Conservation (phyloP, 2,329 filamentous ascomycete species). For the Ceratocystis colombiana region DNA sequence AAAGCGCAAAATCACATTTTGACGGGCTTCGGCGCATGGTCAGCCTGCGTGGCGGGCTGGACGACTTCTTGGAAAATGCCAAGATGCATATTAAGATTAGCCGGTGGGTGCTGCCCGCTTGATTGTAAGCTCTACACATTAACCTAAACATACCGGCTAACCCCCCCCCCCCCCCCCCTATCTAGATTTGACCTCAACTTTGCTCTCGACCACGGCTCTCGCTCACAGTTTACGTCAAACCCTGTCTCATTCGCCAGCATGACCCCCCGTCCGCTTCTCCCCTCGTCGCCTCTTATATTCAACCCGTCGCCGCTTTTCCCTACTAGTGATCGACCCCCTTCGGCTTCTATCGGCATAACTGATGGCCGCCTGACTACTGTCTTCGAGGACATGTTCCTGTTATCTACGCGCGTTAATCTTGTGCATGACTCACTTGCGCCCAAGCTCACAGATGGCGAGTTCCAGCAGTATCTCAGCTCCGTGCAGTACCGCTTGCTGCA, state of each 20-base stretch:
- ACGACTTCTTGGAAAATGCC: conserved; percentile 23
- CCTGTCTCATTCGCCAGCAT: conserved; percentile 23
- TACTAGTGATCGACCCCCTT: conserved; percentile 8
- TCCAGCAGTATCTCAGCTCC: conserved; percentile 21
- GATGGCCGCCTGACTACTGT: conserved; percentile 22
- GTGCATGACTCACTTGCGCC: conserved; percentile 19
- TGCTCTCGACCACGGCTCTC: conserved; percentile 22
- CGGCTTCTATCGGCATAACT: conserved; percentile 13
- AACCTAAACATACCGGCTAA: neutral
- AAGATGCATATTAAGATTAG: conserved; percentile 25
- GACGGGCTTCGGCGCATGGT: conserved; percentile 24
- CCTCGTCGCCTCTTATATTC: conserved; percentile 13
- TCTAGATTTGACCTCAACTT: conserved; percentile 22
- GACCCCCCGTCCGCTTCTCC: conserved; percentile 17
- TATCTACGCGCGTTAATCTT: conserved; percentile 21
- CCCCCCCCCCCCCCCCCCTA: neutral
- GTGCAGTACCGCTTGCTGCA: conserved; percentile 24
- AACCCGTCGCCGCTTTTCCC: neutral
- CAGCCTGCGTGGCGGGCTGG: conserved; percentile 22
- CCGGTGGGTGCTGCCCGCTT: conserved; percentile 9
- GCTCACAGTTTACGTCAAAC: conserved; percentile 18
- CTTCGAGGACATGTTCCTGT: conserved; percentile 24
- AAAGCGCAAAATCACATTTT: conserved; percentile 23
- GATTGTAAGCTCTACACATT: neutral
- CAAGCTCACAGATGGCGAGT: conserved; percentile 24